Conservation (phyloP, 2,329 filamentous ascomycete species). For the Cadophora sp. region DNA sequence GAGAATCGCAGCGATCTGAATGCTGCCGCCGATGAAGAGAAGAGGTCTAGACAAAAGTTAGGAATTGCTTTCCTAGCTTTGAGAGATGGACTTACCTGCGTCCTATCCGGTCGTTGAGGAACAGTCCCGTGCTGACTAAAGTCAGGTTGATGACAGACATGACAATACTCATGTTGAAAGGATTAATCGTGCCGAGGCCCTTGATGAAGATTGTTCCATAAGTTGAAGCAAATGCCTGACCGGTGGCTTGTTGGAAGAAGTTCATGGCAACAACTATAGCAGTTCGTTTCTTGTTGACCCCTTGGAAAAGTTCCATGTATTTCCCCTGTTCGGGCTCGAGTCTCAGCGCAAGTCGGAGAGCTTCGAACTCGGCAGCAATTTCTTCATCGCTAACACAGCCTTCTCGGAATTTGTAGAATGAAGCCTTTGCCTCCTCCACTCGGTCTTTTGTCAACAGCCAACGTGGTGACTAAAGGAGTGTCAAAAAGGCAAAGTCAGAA, state of each 20-base stretch:
- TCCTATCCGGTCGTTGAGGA: conserved; percentile 7
- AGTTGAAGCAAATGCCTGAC: conserved; percentile 6
- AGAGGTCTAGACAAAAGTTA: neutral
- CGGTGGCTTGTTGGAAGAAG: conserved; percentile 10
- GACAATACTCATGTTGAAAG: conserved; percentile 9
- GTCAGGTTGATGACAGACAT: conserved; percentile 11
- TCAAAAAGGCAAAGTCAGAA: neutral
- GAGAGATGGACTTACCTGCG: neutral
- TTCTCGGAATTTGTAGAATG: conserved; percentile 8
- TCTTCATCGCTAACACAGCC: conserved; percentile 8
- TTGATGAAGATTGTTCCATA: conserved; percentile 9
- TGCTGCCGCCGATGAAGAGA: conserved; percentile 3
- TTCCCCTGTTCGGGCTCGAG: conserved; percentile 10
- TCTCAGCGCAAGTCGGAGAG: neutral
- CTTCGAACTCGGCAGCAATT: conserved; percentile 15
- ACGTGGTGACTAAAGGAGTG: neutral
- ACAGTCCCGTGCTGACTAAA: conserved; percentile 1
- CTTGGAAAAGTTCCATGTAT: conserved; percentile 9
- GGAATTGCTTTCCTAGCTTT: too few species aligned
- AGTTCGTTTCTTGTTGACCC: neutral
- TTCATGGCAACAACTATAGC: conserved; percentile 11
- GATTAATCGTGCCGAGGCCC: conserved; percentile 4
- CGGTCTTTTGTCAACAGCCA: conserved; percentile 8
- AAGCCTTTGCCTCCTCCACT: neutral
- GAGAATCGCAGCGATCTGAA: conserved; percentile 6